Evolutionary conservation across 176 grass and related monocot species (phyloP), one percentile per base, ranked within the genome.

Genomic region (Secale cereale): DNA sequence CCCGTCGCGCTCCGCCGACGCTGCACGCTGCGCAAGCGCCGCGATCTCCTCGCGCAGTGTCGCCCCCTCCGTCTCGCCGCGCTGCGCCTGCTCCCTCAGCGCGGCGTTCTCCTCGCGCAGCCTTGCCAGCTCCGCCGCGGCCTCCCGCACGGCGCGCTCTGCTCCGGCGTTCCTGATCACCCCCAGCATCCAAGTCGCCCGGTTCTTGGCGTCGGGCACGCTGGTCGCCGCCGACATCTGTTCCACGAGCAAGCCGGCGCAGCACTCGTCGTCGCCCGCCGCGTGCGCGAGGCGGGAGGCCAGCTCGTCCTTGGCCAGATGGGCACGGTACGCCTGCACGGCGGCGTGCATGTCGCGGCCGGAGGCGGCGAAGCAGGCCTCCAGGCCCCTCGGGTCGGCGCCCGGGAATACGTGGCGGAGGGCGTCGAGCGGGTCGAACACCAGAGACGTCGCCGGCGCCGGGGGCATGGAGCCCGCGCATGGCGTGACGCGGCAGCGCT

Each of bases 401-500:
- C 3, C 36, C 2, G 26, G 64, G 76, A 86, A 86, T 35, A 78
- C 4, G 32, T 1, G 16, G 22, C 31, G 62, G 33, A 70, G 75
- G 48, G 75, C 75, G 19, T 70, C 64, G 33, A 69, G 48, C 63
- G 83, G 46, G 16, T 85, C 48, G 46, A 70, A 70, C 67, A 30
- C 56, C 31, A 56, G 16, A 8, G 4, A 13, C 26, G 64, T 3
- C 20, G 72, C 29, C 13, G 10, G n/a, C 27, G 16, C 13, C 17
- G 13, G 8, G 25, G 70, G 13, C 27, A 40, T 63, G 37, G 20
- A 6, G 6, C 0, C 62, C 3, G 26, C 25, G 27, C 48, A 39
- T 30, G 46, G 70, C 62, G 62, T 66, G 33, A 76, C 68, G 26
- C 62, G 86, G n/a, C 40, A 41, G n/a, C 78, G 86, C 61, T 87